Conservation (phyloP, 345 rosid species). For the Excoecaria agallocha region DNA sequence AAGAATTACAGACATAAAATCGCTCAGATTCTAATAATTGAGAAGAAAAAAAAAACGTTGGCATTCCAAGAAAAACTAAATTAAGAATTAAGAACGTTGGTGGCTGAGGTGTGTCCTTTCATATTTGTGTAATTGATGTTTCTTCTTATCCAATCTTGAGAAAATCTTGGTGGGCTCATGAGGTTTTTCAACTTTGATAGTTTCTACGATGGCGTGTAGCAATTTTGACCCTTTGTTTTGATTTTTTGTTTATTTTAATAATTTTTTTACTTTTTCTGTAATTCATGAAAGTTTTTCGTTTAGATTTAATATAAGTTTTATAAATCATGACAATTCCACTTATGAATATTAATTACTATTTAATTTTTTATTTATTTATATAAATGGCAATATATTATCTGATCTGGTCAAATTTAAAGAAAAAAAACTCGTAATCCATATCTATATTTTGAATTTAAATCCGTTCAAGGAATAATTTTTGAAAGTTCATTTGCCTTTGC, state of each 20-base stretch:
- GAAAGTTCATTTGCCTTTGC: conserved; percentile 9
- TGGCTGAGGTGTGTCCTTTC: not conserved
- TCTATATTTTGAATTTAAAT: not conserved
- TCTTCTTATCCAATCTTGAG: not conserved
- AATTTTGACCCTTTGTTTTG: too few species aligned
- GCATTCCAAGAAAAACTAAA: too few species aligned
- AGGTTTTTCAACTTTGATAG: not conserved
- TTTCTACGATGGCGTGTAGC: not conserved
- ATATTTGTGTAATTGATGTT: not conserved
- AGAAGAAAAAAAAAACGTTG: too few species aligned
- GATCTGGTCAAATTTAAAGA: not conserved
- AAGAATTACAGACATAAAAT: too few species aligned
- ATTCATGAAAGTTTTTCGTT: too few species aligned
- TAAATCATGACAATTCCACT: too few species aligned
- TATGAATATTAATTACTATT: too few species aligned
- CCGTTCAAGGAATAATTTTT: not conserved
- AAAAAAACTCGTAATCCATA: not conserved
- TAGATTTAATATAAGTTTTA: too few species aligned
- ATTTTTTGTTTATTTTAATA: too few species aligned
- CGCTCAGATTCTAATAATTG: too few species aligned
- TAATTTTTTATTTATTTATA: too few species aligned
- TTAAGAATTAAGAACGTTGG: not conserved
- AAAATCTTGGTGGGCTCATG: conserved; percentile 3
- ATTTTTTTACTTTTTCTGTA: too few species aligned
- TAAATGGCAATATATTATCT: not conserved